These are phyloP conservation scores for Pyrenula massariospora DNA, from an alignment of 495 filamentous ascomycete genomes.

Conservation along the genomic window DNA sequence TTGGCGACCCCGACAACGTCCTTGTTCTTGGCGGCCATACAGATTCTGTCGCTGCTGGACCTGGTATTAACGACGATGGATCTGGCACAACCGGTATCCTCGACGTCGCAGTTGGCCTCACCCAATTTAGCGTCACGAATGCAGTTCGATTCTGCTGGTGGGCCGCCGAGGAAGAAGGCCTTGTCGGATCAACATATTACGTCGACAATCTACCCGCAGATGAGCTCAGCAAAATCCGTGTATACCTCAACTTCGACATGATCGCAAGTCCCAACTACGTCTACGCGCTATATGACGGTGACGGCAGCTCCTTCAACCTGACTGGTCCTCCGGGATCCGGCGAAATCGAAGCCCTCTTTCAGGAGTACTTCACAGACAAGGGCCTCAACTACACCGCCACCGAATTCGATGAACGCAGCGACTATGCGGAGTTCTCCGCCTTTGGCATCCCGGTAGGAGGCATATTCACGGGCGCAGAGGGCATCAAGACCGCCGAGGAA, in stretches of 20 bases:
- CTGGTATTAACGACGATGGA: conserved; percentile 62
- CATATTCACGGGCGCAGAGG: conserved; percentile 59
- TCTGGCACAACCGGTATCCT: conserved; percentile 53
- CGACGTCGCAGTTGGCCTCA: conserved; percentile 47
- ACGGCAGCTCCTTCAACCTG: conserved; percentile 48
- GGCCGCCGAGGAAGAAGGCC: conserved; percentile 54
- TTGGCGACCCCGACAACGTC: conserved; percentile 51
- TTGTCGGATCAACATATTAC: conserved; percentile 53
- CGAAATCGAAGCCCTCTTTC: conserved; percentile 50
- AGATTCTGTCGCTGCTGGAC: conserved; percentile 52
- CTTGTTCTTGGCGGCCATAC: conserved; percentile 54
- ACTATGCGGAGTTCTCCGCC: conserved; percentile 58
- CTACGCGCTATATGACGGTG: conserved; percentile 60
- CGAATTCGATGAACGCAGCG: conserved; percentile 51
- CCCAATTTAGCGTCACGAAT: conserved; percentile 47
- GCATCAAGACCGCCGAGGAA: conserved; percentile 48
- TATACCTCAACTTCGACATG: conserved; percentile 75
- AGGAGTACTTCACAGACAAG: conserved; percentile 41
- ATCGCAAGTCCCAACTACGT: conserved; percentile 63
- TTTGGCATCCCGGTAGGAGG: conserved; percentile 53
- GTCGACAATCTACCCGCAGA: conserved; percentile 32
- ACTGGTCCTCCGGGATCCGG: conserved; percentile 53
- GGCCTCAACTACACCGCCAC: conserved; percentile 33
- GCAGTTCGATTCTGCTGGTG: conserved; percentile 61
- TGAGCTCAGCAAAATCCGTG: conserved; percentile 43